Percentiles rank a stretch among this genome's conserved stretches.
phyloP scores from a whole-genome alignment of 495 filamentous ascomycete genomes.

The Neurospora terricola region DNA sequence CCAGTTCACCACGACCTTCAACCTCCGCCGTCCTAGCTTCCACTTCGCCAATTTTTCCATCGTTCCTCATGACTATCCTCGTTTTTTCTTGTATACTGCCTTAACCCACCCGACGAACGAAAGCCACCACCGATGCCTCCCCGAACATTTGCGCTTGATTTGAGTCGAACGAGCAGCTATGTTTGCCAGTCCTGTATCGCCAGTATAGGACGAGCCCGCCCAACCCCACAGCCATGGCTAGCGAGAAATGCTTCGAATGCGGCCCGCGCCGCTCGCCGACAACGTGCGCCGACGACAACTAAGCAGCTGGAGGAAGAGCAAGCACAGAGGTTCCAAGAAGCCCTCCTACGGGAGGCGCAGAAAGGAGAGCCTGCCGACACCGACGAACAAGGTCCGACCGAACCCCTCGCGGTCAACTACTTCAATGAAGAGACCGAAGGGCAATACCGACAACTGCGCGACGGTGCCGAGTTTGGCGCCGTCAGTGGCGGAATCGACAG shows the following conservation, averaged over 20 bases:
- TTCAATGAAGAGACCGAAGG: constrained; percentile 37
- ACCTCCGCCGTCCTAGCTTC: not conserved
- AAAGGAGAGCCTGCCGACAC: not conserved
- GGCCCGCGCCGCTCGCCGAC: constrained; percentile 1
- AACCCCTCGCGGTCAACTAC: constrained; percentile 24
- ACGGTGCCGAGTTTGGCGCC: constrained; percentile 30
- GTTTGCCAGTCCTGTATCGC: constrained; percentile 26
- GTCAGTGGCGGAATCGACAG: constrained; percentile 33
- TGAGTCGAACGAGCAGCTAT: constrained; percentile 20
- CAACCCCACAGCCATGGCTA: constrained; percentile 13
- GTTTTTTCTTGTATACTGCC: not conserved
- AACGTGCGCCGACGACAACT: not conserved
- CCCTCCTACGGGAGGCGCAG: not conserved
- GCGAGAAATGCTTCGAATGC: constrained; percentile 10
- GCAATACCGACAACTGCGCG: constrained; percentile 17
- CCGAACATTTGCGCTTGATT: constrained; percentile 14
- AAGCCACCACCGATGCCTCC: constrained; percentile 19
- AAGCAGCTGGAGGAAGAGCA: not conserved
- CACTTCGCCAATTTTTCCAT: not conserved
- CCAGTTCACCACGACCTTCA: not conserved
- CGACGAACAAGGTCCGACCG: not conserved
- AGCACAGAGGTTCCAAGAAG: not conserved
- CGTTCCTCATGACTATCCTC: not conserved
- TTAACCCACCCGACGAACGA: not conserved
- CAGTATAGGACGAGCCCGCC: constrained; percentile 8